Percentiles rank a stretch among this genome's conserved stretches.
phyloP scores from a whole-genome alignment of 768 basidiomycete species.

The Cubamyces lactineus region DNA sequence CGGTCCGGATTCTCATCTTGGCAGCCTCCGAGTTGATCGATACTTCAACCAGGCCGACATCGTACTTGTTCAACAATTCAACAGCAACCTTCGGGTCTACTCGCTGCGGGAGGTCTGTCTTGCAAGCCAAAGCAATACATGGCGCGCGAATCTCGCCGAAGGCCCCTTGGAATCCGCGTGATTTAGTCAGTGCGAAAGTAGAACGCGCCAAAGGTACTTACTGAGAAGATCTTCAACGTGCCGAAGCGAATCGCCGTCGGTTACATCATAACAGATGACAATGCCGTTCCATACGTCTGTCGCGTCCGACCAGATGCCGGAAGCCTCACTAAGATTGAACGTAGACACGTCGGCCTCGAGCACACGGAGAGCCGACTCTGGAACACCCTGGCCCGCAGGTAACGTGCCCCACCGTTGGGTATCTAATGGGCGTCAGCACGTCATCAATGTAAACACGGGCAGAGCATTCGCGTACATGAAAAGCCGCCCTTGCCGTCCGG shows the following conservation, averaged over 20 bases:
- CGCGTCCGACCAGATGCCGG: constrained; percentile 16
- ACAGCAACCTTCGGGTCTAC: constrained; percentile 61
- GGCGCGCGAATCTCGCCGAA: constrained; percentile 62
- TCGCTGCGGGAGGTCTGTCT: constrained; percentile 67
- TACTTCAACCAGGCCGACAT: constrained; percentile 81
- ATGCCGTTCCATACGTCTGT: constrained; percentile 56
- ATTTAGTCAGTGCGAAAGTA: constrained; percentile 13
- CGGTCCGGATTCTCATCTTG: constrained; percentile 71
- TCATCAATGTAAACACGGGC: constrained; percentile 29
- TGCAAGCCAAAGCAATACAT: constrained; percentile 83
- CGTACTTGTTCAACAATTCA: constrained; percentile 58
- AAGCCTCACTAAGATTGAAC: constrained; percentile 34
- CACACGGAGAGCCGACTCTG: constrained; percentile 31
- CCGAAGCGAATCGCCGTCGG: constrained; percentile 59
- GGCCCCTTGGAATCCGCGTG: constrained; percentile 50
- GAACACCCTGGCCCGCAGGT: constrained; percentile 20
- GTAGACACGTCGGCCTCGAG: constrained; percentile 38
- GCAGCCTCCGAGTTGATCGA: constrained; percentile 57
- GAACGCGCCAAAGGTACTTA: constrained; percentile 44
- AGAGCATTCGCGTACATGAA: constrained; percentile 37
- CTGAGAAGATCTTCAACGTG: constrained; percentile 72
- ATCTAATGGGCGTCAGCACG: constrained; percentile 43
- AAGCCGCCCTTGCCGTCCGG: constrained; percentile 25
- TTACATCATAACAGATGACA: constrained; percentile 85
- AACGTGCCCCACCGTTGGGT: constrained; percentile 44